Evolutionary conservation across 2,329 filamentous ascomycete genomes (phyloP), one percentile per base, ranked within the genome.

Genomic region (Penicillium sp.): DNA sequence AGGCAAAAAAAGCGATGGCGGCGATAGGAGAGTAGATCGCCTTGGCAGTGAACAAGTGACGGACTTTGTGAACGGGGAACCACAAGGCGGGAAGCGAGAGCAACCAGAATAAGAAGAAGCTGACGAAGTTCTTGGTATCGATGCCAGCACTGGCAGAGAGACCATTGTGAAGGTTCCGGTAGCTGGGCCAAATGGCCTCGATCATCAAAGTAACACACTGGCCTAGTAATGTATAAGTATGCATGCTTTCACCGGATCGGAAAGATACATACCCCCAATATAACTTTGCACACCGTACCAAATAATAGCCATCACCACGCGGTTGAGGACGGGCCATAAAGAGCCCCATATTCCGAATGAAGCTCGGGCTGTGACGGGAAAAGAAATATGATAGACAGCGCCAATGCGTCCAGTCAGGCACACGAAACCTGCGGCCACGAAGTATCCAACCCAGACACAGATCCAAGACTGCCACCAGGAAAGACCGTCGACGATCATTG

Each of bases 381-480:
- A 96, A 1, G 90, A 89, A 63, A 96, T 90, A 72, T 96, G 91
- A 73, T 96, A 96, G 21, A 84, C 85, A 9, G 92, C 90, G 58
- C 92, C 93, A 50, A 96, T 93, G 49, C 91, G 86, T 63, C 90
- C 91, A 6, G 90, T 95, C 62, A 88, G 61, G 68, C 86, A 89
- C 62, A 95, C 83, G 75, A 96, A 95, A 70, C 78, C 78, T 33
- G 82, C 90, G 0, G 91, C 86, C 62, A 96, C 87, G 40, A 86
- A 81, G 71, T 96, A 96, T 54, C 93, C 92, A 29, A 93, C 77
- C 88, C 91, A 93, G 43, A 96, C 90, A 69, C 89, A 92, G n/a
- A 91, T 77, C 88, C 89, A 91, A 2, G 90, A 88, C 77, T 96
- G 91, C 91, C 91, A 96, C 91, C 91, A 96, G 8, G 90, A 90